Percentiles rank a stretch among this genome's conserved stretches.
These are phyloP conservation scores for Lentinula boryana DNA, from an alignment of 768 basidiomycete genomes.

Conservation along the genomic window DNA sequence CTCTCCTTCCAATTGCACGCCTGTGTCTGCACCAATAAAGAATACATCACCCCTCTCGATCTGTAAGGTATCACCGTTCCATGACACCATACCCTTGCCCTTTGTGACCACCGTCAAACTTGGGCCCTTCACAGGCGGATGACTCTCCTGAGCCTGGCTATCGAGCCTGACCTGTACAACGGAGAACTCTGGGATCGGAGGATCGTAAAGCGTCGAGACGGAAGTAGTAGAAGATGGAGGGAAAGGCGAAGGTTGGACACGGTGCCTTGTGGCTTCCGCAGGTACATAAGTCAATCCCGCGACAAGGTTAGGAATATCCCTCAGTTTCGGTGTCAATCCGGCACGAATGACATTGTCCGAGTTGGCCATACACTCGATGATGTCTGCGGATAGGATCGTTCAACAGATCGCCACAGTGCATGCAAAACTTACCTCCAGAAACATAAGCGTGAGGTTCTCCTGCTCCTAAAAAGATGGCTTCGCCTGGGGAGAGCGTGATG, in stretches of 20 bases:
- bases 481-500: constrained; percentile 69
- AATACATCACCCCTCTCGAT: constrained; percentile 65
- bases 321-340: constrained; percentile 92
- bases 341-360: constrained; percentile 99
- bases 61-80: constrained; percentile 35
- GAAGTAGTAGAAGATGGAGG: constrained; percentile 20
- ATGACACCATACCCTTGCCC: constrained; percentile 54
- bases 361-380: constrained; percentile 99
- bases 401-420: constrained; percentile 4
- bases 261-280: constrained; percentile 60
- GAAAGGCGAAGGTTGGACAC: constrained; percentile 58
- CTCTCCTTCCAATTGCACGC: constrained; percentile 41
- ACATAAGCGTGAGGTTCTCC: constrained; percentile 98
- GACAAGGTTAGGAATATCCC: constrained; percentile 89
- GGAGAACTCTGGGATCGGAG: constrained; percentile 91
- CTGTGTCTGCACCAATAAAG: constrained; percentile 72
- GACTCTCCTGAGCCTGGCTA: constrained; percentile 40
- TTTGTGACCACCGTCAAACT: constrained; percentile 76
- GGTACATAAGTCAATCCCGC: constrained; percentile 81
- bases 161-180: constrained; percentile 61
- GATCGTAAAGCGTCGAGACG: constrained; percentile 66
- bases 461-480: constrained; percentile 93
- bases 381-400: constrained; percentile 49
- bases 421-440: constrained; percentile 63
- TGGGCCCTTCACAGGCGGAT: constrained; percentile 70